Conservation (phyloP, 768 basidiomycete species). For the Mycena sanguinolenta region DNA sequence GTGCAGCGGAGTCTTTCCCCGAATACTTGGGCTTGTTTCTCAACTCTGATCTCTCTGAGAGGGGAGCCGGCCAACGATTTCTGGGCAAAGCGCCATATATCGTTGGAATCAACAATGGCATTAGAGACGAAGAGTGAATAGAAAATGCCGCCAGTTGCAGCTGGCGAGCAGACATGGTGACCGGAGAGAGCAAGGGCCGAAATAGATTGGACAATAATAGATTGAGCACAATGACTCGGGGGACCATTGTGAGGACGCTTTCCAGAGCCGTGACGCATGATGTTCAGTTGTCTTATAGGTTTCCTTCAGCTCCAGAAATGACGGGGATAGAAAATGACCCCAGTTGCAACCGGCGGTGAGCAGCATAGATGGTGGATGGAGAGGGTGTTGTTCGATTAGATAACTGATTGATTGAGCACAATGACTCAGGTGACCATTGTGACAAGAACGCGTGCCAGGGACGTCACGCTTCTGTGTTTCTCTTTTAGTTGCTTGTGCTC, state of each 20-base stretch:
- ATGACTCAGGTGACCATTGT: not conserved
- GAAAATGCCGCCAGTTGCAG: constrained; percentile 46
- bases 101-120: constrained; percentile 45
- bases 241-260: not conserved
- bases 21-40: too few species aligned
- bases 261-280: not conserved
- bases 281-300: too few species aligned
- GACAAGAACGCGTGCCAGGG: constrained; percentile 9
- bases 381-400: too few species aligned
- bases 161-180: constrained; percentile 25
- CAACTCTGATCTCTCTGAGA: too few species aligned
- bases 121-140: constrained; percentile 61
- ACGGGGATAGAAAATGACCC: constrained; percentile 51
- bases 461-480: not conserved
- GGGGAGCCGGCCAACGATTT: too few species aligned
- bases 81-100: constrained; percentile 31
- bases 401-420: too few species aligned
- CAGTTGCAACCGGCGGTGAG: constrained; percentile 32
- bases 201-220: too few species aligned
- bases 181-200: not conserved
- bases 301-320: too few species aligned
- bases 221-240: too few species aligned
- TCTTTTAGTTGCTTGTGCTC: constrained; percentile 11
- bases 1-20: too few species aligned
- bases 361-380: constrained; percentile 13